Percentiles rank a stretch among this genome's conserved stretches.
These are phyloP conservation scores for Cordyceps militaris DNA, from an alignment of 2,329 filamentous ascomycete species.

Conservation along the genomic window DNA sequence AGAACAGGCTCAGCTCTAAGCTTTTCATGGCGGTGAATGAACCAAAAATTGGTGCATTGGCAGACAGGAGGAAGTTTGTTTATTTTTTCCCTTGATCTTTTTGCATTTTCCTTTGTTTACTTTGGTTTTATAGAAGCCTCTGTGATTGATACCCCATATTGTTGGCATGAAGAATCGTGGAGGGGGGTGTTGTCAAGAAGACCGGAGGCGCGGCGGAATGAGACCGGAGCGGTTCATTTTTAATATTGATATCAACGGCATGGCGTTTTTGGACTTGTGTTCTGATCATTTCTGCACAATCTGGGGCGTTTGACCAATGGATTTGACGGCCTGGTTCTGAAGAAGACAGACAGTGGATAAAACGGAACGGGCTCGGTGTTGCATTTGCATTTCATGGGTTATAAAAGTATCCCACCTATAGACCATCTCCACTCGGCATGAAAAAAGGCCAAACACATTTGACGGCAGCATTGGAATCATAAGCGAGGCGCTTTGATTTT, in stretches of 20 bases:
- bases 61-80: conserved; percentile 1
- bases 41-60: neutral
- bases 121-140: conserved; percentile 16
- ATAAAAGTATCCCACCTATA: conserved; percentile 25
- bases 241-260: conserved; percentile 12
- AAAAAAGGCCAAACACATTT: conserved; percentile 21
- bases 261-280: conserved; percentile 5
- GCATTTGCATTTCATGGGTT: neutral
- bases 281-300: conserved; percentile 12
- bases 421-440: conserved; percentile 46
- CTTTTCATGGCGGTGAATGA: neutral
- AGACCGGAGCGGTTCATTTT: conserved; percentile 10
- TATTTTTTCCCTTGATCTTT: neutral
- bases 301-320: neutral
- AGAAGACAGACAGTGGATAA: neutral
- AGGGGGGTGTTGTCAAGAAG: conserved; percentile 11
- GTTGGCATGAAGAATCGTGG: conserved; percentile 5
- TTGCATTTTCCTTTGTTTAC: conserved; percentile 18
- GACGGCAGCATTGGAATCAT: conserved; percentile 11
- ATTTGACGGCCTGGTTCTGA: conserved; percentile 4
- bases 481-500: conserved; percentile 11
- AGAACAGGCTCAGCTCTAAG: conserved; percentile 24
- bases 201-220: conserved; percentile 5
- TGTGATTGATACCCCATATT: conserved; percentile 25
- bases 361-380: neutral